A percentile compares a stretch with the other conserved stretches of the same genome.
Evolutionary conservation across 2,329 filamentous ascomycete genomes (phyloP).

Genomic region (Fusarium protoensiforme): DNA sequence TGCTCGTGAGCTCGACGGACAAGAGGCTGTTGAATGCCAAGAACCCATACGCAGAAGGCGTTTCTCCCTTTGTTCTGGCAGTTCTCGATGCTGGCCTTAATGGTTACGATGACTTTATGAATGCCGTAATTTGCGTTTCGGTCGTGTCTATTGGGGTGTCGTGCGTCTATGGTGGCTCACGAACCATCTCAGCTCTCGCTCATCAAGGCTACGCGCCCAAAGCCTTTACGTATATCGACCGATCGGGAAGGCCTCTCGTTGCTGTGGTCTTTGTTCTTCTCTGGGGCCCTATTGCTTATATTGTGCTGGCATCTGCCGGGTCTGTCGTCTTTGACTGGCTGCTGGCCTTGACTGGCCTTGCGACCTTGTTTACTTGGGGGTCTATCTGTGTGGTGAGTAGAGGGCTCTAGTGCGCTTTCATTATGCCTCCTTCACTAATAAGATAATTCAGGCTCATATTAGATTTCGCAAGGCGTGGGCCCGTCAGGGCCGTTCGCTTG

Average conservation of each 20-base stretch:
- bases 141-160: conserved; percentile 65
- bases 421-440: too few relatives aligned
- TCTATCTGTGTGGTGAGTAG: conserved; percentile 72
- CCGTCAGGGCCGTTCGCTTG: conserved; percentile 65
- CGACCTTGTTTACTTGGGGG: conserved; percentile 71
- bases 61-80: conserved; percentile 62
- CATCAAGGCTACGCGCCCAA: conserved; percentile 64
- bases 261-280: conserved; percentile 55
- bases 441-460: conserved; percentile 67
- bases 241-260: conserved; percentile 59
- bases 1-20: conserved; percentile 55
- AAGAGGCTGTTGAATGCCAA: conserved; percentile 49
- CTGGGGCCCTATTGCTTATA: conserved; percentile 58
- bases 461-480: conserved; percentile 72
- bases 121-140: conserved; percentile 61
- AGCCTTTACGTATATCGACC: conserved; percentile 63
- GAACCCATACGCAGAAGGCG: conserved; percentile 13
- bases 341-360: conserved; percentile 68
- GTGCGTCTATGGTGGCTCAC: conserved; percentile 62
- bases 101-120: conserved; percentile 62
- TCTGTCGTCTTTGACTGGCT: conserved; percentile 70
- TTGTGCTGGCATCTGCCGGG: conserved; percentile 57
- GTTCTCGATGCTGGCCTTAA: conserved; percentile 58
- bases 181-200: conserved; percentile 64
- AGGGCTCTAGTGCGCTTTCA: too few relatives aligned